These are phyloP conservation scores for Hanseniaspora pseudoguilliermondii DNA, from an alignment of 805 yeast species.

Conservation along the genomic window DNA sequence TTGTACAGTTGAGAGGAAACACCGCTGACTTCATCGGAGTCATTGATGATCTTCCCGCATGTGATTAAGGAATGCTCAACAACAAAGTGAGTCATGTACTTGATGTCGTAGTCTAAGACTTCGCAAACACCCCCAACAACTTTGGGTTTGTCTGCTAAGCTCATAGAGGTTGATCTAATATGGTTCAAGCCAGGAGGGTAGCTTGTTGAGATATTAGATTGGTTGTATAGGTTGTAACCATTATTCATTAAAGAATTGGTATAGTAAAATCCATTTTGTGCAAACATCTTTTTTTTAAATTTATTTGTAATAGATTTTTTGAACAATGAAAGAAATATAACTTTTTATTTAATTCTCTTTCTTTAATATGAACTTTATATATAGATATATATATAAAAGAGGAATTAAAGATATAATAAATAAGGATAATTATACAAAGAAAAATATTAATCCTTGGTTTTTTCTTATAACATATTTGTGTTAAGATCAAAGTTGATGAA, in stretches of 20 bases:
- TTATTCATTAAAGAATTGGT: conserved; percentile 1
- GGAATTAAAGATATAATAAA: neutral
- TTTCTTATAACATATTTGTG: no score
- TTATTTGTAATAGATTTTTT: neutral
- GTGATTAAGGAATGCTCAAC: conserved; percentile 61
- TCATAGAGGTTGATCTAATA: conserved; percentile 6
- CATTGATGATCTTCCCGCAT: conserved; percentile 37
- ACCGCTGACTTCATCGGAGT: conserved; percentile 12
- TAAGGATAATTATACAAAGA: neutral
- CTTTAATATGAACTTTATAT: neutral
- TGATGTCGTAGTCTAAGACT: conserved; percentile 67
- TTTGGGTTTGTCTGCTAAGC: conserved; percentile 15
- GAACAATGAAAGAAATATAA: no score
- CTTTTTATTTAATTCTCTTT: no score
- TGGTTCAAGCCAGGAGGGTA: conserved; percentile 7
- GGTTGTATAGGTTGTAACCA: conserved; percentile 3
- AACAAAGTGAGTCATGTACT: conserved; percentile 66
- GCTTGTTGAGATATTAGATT: conserved; percentile 11
- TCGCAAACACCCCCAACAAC: conserved; percentile 60
- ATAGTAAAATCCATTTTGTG: conserved; percentile 8
- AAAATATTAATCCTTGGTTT: conserved; percentile 3
- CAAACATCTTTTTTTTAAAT: conserved; percentile 9
- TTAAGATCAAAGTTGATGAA: no score
- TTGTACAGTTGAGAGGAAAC: conserved; percentile 32
- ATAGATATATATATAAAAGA: neutral